Base-by-base conservation (phyloP, 2,329 filamentous ascomycete genomes). In the Macrophomina pseudophaseolina region DNA sequence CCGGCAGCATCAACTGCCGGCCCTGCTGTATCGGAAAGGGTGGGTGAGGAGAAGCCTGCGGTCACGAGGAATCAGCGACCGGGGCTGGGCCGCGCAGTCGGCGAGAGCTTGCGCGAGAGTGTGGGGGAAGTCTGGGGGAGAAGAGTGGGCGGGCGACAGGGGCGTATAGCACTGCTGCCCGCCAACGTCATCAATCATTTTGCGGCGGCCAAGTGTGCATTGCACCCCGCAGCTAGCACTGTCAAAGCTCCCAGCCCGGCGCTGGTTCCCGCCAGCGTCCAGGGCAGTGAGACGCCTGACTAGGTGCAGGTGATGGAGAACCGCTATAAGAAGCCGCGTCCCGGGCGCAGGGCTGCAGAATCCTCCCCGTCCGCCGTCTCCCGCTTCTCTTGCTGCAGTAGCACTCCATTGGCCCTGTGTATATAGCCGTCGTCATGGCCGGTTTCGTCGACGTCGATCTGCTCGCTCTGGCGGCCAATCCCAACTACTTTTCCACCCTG, bases 391-490 rank as follows among this genome's bases (percentile, higher is more conserved):
- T 40, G 35, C 42, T 40, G 38, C 23, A 32, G 51, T 11, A 14
- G 54, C 38, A 33, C 63, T 40, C 42, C 49, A 12, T 48, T 65
- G 30, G 30, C 53, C 8, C 18, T 58, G 52, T 56, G 63, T 48
- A 65, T 48, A 65, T 65, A 49, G 63, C 63, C 35, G 2, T 58
- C 40, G 32, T 58, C 18, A 65, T 65, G 63, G 63, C 63, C 12
- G 63, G 58, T 12, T 62, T 65, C 18, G 63, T 76, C 6, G 70
- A 72, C 18, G 72, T 78, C 11, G 74, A 79, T 58, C 68, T 79
- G 30, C 68, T 75, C 32, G 70, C 74, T 2, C 72, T 71, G 38
- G 76, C 76, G 11, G 75, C 72, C 14, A 73, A 77, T 49, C 70
- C 74, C 2, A 66, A 59, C 28, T 79, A 77, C 51, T 72, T 78